Percentiles rank a stretch among this genome's conserved stretches.
Evolutionary conservation across 1,284 basidiomycete species (phyloP).

Genomic region (Moniliella sp.): DNA sequence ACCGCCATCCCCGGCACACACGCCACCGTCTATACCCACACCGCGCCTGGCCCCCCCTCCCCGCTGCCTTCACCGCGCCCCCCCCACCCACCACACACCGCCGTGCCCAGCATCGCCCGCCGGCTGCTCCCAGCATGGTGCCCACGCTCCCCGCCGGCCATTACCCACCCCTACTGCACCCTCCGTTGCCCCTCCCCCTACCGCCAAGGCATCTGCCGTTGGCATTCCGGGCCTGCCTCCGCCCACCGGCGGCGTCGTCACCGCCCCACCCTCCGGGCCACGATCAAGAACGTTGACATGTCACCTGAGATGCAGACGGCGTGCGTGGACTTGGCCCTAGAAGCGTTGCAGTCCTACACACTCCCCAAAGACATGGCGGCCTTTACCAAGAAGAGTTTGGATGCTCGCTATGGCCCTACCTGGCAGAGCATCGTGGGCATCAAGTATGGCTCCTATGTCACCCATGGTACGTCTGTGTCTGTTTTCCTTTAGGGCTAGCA

Average conservation of each 20-base stretch:
- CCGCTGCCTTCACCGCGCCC: too few species aligned
- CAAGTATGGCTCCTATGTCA: slow-evolving; percentile 75
- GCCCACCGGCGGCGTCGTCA: slow-evolving; percentile 1
- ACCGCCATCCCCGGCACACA: too few species aligned
- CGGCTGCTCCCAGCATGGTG: too few species aligned
- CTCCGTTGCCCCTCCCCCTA: too few species aligned
- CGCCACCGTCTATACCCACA: too few species aligned
- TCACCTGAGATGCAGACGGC: slow-evolving; percentile 81
- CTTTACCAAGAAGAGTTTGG: slow-evolving; percentile 90
- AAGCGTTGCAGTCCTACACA: slow-evolving; percentile 66
- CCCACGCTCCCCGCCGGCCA: too few species aligned
- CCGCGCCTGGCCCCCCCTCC: too few species aligned
- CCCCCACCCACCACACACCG: too few species aligned
- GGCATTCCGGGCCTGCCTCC: slow-evolving; percentile 1
- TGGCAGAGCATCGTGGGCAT: slow-evolving; percentile 97
- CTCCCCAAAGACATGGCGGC: slow-evolving; percentile 93
- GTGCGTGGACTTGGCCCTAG: slow-evolving; percentile 62
- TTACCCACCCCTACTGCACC: too few species aligned
- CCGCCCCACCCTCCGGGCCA: slow-evolving; percentile 40
- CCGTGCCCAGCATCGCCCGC: too few species aligned
- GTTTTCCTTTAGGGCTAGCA: neutral
- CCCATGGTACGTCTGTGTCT: slow-evolving; percentile 51
- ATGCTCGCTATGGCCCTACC: slow-evolving; percentile 67
- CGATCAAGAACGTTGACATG: slow-evolving; percentile 96
- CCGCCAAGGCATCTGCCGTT: neutral